A percentile compares a stretch with the other conserved stretches of the same genome.
Conservation (phyloP, 306 rosid species). For the Sindora glabra region DNA sequence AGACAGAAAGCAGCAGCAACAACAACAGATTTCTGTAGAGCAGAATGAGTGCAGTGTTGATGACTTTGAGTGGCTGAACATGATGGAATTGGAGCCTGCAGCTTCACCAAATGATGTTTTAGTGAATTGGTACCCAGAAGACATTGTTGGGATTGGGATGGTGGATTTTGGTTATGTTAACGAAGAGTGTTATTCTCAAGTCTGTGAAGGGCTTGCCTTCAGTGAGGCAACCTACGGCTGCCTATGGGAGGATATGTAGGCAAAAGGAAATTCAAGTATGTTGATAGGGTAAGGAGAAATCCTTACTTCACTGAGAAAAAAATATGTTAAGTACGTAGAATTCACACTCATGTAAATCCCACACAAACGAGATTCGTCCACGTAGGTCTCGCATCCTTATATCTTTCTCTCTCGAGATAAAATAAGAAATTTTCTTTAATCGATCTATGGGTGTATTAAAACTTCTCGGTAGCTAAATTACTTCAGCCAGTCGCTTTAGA, state of each 20-base stretch:
- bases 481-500: too few relatives aligned
- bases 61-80: conserved; percentile 29
- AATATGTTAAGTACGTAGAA: too few relatives aligned
- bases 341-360: too few relatives aligned
- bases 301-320: too few relatives aligned
- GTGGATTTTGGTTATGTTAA: conserved; percentile 26
- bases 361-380: too few relatives aligned
- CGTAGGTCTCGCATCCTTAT: too few relatives aligned
- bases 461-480: too few relatives aligned
- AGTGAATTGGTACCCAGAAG: conserved; percentile 38
- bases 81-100: conserved; percentile 24
- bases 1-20: not conserved
- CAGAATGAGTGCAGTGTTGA: not conserved
- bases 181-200: conserved; percentile 27
- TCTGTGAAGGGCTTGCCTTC: conserved; percentile 10
- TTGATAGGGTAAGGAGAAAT: too few relatives aligned
- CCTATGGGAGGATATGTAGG: conserved; percentile 36
- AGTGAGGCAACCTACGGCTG: conserved; percentile 26
- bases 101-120: conserved; percentile 8
- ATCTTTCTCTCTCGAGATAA: too few relatives aligned
- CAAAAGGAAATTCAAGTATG: not conserved
- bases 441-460: too few relatives aligned
- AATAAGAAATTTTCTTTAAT: too few relatives aligned
- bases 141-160: conserved; percentile 21
- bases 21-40: conserved; percentile 1